Conservation (phyloP, 2,329 filamentous ascomycete species). For the Dryadomyces quercivorus region DNA sequence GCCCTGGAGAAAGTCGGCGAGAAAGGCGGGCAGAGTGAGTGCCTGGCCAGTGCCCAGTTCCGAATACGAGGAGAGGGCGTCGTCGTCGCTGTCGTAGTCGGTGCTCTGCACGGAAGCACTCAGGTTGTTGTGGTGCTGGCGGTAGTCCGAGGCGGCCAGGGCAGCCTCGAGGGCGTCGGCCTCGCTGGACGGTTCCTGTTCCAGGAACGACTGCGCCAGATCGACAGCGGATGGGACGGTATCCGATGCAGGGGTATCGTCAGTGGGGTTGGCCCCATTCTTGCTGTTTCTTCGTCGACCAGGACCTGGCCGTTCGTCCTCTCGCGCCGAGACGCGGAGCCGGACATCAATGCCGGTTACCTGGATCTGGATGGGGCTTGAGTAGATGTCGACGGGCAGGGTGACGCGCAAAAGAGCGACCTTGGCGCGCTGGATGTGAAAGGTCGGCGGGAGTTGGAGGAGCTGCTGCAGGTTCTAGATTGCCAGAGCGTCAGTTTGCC, state of each 20-base stretch:
- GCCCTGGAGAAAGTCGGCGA: slow-evolving; percentile 61
- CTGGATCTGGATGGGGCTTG: slow-evolving; percentile 70
- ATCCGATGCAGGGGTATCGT: slow-evolving; percentile 13
- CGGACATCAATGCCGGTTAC: slow-evolving; percentile 69
- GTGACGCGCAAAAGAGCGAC: slow-evolving; percentile 68
- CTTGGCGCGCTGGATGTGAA: slow-evolving; percentile 61
- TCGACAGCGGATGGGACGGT: slow-evolving; percentile 57
- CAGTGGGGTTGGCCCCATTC: slow-evolving; percentile 16
- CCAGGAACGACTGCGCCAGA: slow-evolving; percentile 67
- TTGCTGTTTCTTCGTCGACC: slow-evolving; percentile 13
- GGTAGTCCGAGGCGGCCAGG: slow-evolving; percentile 38
- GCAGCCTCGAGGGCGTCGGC: slow-evolving; percentile 57
- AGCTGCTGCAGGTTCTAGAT: slow-evolving; percentile 64
- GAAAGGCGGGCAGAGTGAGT: slow-evolving; percentile 55
- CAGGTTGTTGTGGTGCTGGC: not conserved
- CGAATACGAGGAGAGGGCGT: slow-evolving; percentile 23
- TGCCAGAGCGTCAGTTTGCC: not conserved
- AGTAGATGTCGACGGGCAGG: slow-evolving; percentile 78
- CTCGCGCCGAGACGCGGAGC: slow-evolving; percentile 37
- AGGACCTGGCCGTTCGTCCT: slow-evolving; percentile 12
- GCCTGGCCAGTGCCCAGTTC: slow-evolving; percentile 56
- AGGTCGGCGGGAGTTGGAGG: slow-evolving; percentile 59
- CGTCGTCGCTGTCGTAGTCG: slow-evolving; percentile 51
- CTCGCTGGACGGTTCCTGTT: slow-evolving; percentile 54
- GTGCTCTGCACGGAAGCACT: slow-evolving; percentile 13